Evolutionary conservation across 306 rosid genomes (phyloP), one percentile per base, ranked within the genome.

Genomic region (Sesbania bispinosa): DNA sequence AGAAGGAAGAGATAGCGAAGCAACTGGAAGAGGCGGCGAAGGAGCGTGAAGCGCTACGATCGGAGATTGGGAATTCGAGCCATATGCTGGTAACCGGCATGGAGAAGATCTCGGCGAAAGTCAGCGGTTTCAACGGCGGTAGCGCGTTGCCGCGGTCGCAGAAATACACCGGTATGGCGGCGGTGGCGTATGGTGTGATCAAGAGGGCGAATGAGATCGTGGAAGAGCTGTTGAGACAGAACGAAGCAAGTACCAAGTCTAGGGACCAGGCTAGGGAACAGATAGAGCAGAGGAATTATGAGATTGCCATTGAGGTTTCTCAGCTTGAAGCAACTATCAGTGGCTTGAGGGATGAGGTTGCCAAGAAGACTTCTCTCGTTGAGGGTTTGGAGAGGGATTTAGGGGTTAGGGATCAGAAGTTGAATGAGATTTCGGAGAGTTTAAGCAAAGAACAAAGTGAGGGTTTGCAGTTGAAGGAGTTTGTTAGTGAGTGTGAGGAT

Each of bases 301-400:
- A 94, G 85, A 91, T 94, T 76, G 99, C 99, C 50, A 94, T 94
- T 66, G 97, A 90, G 78, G 89, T 94, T 73, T 94, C 99, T 48
- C 97, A 91, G 85, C 92, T 94, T 10, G 99, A 94, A 81, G 95
- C 99, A 19, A 82, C 88, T 0, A 91, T 91, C 10, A 74, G 93
- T 55, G 91, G 82, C 16, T 83, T 90, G 84, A 89, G 95, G 70
- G 97, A 90, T n/a, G 95, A 94, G 84, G 91, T 90, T 41, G 81
- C 63, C 0, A 84, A 80, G 82, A 88, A 83, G 72, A 63, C 70
- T 24, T 73, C 82, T 7, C 5, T 42, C 5, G 64, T 79, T 45
- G 99, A 90, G 87, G 79, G 79, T 53, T 74, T 94, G 82, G 96
- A 89, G 85, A 90, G 43, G 80, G 80, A 33, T 48, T 51, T 87